Base-by-base conservation (phyloP, 164 flowering plant genomes). In the Nelumbo lutea region DNA sequence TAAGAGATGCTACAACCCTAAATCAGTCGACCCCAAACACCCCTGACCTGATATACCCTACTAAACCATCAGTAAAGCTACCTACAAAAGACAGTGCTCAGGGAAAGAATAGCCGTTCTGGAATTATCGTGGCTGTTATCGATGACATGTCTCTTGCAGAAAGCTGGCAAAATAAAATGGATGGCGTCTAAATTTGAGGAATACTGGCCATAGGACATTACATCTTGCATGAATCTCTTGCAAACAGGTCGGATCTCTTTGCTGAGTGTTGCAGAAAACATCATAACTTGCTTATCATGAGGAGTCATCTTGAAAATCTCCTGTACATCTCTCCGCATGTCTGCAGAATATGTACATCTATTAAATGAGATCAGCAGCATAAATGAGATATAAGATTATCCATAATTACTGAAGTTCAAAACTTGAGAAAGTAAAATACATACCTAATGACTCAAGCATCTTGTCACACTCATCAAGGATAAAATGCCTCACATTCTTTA, bases 151-250 rank as follows among this genome's bases (percentile, higher is more conserved):
- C 72, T 72, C 76, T 66, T 5, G 77, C 63, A 72, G 78, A 78
- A 67, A 81, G 73, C 71, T 68, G 78, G 78, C 66, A 73, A 66
- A 62, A 77, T 66, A 73, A 80, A 82, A 82, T 61, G 78, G 75
- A 65, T 70, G 79, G 79, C 82, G 74, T 79, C 80, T 63, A 83
- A 84, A 78, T 74, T 79, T 68, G 77, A 85, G 78, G 55, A 77
- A 73, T 61, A 74, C 80, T 80, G 89, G 88, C 86, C 81, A 88
- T 77, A 76, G 81, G 79, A 86, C 83, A 90, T 92, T 95, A 95
- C 99, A 89, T 95, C 99, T 95, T 92, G 99, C 99, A 95, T 95
- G 72, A 95, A 95, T 70, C 84, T 95, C 85, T 95, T 90, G 97
- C 99, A 95, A 53, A 95, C 98, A 6, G 99, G 98, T 42, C 97